Percentiles rank a stretch among this genome's conserved stretches.
phyloP scores from a whole-genome alignment of 495 filamentous ascomycete genomes.

The Amorphotheca resinae region DNA sequence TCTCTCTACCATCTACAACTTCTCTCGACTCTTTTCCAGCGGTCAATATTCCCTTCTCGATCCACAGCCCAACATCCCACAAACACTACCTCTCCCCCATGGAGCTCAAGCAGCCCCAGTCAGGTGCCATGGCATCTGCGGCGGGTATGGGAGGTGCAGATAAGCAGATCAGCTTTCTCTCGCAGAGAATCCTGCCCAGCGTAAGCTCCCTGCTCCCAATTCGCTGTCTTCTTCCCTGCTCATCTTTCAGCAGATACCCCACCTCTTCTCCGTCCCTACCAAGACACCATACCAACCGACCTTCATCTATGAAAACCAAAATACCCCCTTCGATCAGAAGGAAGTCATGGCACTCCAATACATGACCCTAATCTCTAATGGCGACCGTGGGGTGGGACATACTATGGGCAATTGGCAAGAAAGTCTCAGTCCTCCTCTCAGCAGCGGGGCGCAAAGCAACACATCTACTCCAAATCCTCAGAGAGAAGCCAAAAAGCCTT shows the following conservation, averaged over 20 bases:
- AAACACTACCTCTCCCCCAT: conserved; percentile 5
- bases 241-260: conserved; percentile 12
- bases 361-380: conserved; percentile 19
- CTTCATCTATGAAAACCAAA: conserved; percentile 13
- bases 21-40: neutral
- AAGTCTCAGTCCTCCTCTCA: conserved; percentile 4
- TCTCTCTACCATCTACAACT: neutral
- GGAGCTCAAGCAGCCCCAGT: conserved; percentile 13
- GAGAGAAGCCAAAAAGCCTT: conserved; percentile 13
- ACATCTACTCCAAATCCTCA: conserved; percentile 16
- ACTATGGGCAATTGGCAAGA: conserved; percentile 18
- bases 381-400: conserved; percentile 10
- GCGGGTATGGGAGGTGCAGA: conserved; percentile 5
- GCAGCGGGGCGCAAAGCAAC: conserved; percentile 11
- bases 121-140: neutral
- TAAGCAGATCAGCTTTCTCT: conserved; percentile 10
- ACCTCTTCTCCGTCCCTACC: conserved; percentile 16
- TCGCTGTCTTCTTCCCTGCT: neutral
- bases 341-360: conserved; percentile 20
- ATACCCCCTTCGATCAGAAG: conserved; percentile 14
- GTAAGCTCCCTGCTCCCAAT: conserved; percentile 7
- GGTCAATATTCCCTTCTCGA: neutral
- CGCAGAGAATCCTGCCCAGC: conserved; percentile 11
- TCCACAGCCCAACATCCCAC: conserved; percentile 1
- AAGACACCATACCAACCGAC: conserved; percentile 6